Conservation (phyloP, 163 green algal species). For the Trebouxiophyceae sp. region DNA sequence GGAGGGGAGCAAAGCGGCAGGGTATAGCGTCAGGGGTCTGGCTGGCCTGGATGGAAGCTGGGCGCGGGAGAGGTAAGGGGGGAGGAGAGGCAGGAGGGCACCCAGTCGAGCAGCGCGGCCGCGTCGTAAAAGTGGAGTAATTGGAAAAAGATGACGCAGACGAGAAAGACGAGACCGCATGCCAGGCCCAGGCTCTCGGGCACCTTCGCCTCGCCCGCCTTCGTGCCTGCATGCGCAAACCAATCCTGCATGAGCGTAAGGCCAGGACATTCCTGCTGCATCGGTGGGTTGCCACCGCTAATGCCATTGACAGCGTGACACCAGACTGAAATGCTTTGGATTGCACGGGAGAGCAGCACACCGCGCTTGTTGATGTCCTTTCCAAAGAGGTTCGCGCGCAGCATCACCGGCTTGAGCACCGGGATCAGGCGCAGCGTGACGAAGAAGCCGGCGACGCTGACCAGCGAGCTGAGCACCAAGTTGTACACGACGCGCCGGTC, state of each 20-base stretch:
- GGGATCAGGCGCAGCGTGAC: constrained; percentile 52
- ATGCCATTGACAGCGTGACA: neutral
- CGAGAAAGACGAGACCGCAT: constrained; percentile 77
- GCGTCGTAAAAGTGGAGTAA: constrained; percentile 80
- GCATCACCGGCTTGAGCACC: constrained; percentile 50
- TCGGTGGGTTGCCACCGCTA: neutral
- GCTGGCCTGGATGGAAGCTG: no score
- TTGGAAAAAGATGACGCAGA: constrained; percentile 91
- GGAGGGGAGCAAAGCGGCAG: no score
- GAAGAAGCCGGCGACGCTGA: constrained; percentile 49
- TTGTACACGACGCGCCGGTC: constrained; percentile 18
- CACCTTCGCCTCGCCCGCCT: constrained; percentile 70
- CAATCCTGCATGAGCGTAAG: neutral
- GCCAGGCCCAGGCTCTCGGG: constrained; percentile 88
- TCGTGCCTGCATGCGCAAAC: constrained; percentile 41
- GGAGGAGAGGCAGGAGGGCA: no score
- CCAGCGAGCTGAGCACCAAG: constrained; percentile 25
- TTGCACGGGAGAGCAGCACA: neutral
- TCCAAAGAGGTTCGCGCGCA: constrained; percentile 70
- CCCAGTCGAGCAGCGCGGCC: constrained; percentile 39
- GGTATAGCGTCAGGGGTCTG: no score
- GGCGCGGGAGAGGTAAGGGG: no score
- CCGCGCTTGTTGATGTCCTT: constrained; percentile 95
- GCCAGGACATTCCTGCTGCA: neutral
- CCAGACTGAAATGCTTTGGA: neutral